Evolutionary conservation across 305 asterid species (phyloP).

Genomic region (Coffea humblotiana): DNA sequence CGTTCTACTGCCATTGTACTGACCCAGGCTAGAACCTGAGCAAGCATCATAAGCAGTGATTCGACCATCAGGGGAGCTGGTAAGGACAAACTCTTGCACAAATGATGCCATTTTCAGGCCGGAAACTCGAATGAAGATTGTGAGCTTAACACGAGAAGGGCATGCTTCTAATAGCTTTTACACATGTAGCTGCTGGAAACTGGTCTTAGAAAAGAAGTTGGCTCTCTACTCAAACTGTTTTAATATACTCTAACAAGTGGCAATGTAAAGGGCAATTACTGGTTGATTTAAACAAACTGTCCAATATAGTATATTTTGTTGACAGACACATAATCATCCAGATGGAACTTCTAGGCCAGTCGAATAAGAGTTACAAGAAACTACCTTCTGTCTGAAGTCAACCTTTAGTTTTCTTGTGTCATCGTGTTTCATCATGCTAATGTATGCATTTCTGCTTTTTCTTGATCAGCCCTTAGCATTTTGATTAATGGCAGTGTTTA

Average conservation of each 20-base stretch:
- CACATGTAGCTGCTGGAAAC: background rate
- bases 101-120: constrained; percentile 4
- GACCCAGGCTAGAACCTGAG: background rate
- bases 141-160: constrained; percentile 10
- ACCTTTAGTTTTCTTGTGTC: background rate
- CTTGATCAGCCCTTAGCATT: background rate
- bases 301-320: background rate
- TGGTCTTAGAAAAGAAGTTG: constrained; percentile 2
- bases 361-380: background rate
- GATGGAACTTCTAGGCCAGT: background rate
- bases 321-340: constrained; percentile 1
- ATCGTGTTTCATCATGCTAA: background rate
- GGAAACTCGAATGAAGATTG: background rate
- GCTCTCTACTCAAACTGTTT: background rate
- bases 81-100: constrained; percentile 10
- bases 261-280: background rate
- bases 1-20: constrained; percentile 11
- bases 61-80: constrained; percentile 23
- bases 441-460: background rate
- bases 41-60: constrained; percentile 14
- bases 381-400: background rate
- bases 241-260: background rate
- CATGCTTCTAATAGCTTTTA: background rate
- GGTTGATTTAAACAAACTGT: no score
- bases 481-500: background rate